These are phyloP conservation scores for Ulota crispa DNA, from an alignment of 225 moss, liverwort and hornwort genomes.

Conservation along the genomic window DNA sequence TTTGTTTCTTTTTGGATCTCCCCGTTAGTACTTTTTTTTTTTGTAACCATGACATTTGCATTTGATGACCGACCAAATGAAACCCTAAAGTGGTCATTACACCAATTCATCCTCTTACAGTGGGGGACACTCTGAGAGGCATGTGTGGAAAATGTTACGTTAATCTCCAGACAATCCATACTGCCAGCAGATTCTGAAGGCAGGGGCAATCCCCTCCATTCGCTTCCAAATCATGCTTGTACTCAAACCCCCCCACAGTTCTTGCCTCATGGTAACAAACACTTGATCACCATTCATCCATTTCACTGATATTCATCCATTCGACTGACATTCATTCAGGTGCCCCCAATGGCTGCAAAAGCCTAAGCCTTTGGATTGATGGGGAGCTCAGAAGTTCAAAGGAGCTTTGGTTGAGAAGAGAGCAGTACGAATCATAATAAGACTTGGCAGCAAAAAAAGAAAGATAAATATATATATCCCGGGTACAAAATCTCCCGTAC, in stretches of 20 bases:
- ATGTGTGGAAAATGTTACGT: no score
- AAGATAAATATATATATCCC: slow-evolving; percentile 9
- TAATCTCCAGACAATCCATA: background rate
- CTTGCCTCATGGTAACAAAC: background rate
- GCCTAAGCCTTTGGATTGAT: slow-evolving; percentile 23
- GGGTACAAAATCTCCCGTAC: slow-evolving; percentile 44
- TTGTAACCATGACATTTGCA: no score
- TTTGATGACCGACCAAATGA: no score
- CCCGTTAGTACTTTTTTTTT: no score
- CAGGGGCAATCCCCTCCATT: slow-evolving; percentile 1
- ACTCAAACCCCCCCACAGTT: slow-evolving; percentile 6
- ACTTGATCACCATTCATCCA: background rate
- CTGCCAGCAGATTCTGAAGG: background rate
- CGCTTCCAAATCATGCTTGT: slow-evolving; percentile 1
- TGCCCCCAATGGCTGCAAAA: background rate
- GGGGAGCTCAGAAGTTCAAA: background rate
- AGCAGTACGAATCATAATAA: slow-evolving; percentile 33
- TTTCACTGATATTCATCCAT: background rate
- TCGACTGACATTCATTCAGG: background rate
- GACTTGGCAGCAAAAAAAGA: slow-evolving; percentile 30
- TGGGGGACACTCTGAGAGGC: no score
- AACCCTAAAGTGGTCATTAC: no score
- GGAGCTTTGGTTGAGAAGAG: background rate
- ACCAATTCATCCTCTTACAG: no score
- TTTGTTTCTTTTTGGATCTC: no score